Evolutionary conservation across 345 rosid species (phyloP), one percentile per base, ranked within the genome.

Genomic region (Xanthoceras sorbifolium): DNA sequence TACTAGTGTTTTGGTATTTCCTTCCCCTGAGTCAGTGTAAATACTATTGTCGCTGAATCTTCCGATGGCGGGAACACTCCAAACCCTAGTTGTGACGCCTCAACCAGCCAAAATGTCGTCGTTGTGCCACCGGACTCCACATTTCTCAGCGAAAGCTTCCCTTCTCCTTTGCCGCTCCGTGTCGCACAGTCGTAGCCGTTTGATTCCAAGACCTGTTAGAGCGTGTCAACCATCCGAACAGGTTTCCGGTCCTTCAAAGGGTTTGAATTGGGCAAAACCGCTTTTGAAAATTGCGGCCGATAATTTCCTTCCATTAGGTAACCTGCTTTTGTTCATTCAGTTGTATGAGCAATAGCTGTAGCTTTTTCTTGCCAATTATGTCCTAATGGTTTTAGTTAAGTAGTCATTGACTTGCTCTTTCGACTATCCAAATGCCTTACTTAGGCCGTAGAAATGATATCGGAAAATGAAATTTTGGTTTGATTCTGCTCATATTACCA

Each of bases 281-380:
- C n/a, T 92, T 17, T 60, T 82, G 70, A 83, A 34, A 68, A 83
- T 91, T 74, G 88, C 86, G 10, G 79, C 85, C 6, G 55, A 85
- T 71, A 94, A 94, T 84, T 94, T 94, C 80, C 92, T 94, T 78
- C 97, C 98, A 1, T 71, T 94, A 44, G 97, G 98, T 94, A 79
- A 75, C 17, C 11, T 74, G 72, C 46, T 38, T 23, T 44, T 31
- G 44, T 20, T 40, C 1, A 40, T 40, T 40, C 44, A 40, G 44
- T 40, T 7, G 44, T 42, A 42, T 42, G 14, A 42, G 46, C 46
- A 42, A 42, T 42, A 42, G 46, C 42, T 38, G 9, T 42, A 14
- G 46, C 46, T 9, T 38, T 38, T 40, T n/a, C 14, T 26, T 62
- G 5, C 46, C n/a, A 36, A 15, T 15, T 15, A 20, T 52, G 14